Evolutionary conservation across 1,139 yeast species (phyloP).

Genomic region (Magnusiomyces ingens): DNA sequence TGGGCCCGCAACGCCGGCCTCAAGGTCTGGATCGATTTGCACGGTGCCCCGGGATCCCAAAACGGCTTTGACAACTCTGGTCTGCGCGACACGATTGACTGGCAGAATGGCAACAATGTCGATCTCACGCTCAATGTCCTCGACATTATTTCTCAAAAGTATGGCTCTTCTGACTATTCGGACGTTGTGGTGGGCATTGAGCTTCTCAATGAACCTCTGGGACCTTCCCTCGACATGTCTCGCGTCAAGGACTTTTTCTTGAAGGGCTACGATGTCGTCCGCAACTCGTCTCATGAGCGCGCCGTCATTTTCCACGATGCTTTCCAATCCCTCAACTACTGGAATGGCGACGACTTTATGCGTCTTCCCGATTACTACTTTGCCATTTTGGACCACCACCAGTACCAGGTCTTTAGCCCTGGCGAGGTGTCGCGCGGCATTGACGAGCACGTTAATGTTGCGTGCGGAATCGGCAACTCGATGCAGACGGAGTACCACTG

Average conservation of each 20-base stretch:
- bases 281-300: slow-evolving; percentile 44
- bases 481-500: slow-evolving; percentile 55
- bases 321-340: slow-evolving; percentile 54
- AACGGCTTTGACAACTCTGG: slow-evolving; percentile 97
- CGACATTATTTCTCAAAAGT: slow-evolving; percentile 44
- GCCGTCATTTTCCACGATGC: slow-evolving; percentile 67
- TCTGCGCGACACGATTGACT: slow-evolving; percentile 54
- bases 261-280: slow-evolving; percentile 48
- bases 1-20: slow-evolving; percentile 64
- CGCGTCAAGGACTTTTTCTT: slow-evolving; percentile 50
- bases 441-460: slow-evolving; percentile 55
- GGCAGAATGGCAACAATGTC: slow-evolving; percentile 44
- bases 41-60: slow-evolving; percentile 97
- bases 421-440: slow-evolving; percentile 51
- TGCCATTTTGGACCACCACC: slow-evolving; percentile 81
- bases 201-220: slow-evolving; percentile 84
- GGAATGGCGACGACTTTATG: slow-evolving; percentile 46
- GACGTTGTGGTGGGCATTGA: slow-evolving; percentile 82
- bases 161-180: slow-evolving; percentile 55
- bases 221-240: slow-evolving; percentile 55
- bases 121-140: slow-evolving; percentile 47
- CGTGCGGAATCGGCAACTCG: slow-evolving; percentile 55
- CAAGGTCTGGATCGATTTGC: slow-evolving; percentile 86
- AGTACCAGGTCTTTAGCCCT: slow-evolving; percentile 76
- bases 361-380: slow-evolving; percentile 46